phyloP scores from a whole-genome alignment of 1,139 yeast species.

The Hansenula lynferdii region DNA sequence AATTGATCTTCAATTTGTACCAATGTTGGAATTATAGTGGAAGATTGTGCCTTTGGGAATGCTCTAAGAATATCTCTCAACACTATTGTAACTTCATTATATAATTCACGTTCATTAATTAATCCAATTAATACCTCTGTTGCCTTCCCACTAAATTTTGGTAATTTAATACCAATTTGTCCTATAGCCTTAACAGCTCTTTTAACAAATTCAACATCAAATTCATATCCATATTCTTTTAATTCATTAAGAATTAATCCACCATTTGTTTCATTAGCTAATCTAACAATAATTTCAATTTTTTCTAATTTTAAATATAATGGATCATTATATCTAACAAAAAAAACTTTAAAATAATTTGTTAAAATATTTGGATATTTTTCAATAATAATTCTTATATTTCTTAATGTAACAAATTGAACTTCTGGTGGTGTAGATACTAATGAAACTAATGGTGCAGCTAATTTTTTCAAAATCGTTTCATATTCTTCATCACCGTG shows the following conservation, averaged over 20 bases:
- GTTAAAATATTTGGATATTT: conserved; percentile 78
- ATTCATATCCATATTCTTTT: conserved; percentile 91
- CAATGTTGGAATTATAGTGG: conserved; percentile 70
- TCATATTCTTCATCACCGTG: conserved; percentile 34
- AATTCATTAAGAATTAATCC: conserved; percentile 74
- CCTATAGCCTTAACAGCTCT: conserved; percentile 83
- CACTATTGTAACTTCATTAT: conserved; percentile 77
- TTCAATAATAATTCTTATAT: conserved; percentile 85
- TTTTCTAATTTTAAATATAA: conserved; percentile 89
- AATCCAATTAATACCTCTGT: conserved; percentile 72
- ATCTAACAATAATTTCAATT: conserved; percentile 81
- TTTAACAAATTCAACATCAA: conserved; percentile 84
- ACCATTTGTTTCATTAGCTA: conserved; percentile 70
- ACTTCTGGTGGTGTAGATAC: conserved; percentile 90
- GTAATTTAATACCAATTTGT: conserved; percentile 79
- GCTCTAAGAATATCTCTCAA: conserved; percentile 78
- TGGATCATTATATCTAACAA: conserved; percentile 93
- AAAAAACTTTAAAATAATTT: conserved; percentile 84
- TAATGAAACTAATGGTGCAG: conserved; percentile 90
- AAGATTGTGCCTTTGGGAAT: conserved; percentile 54
- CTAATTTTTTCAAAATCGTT: conserved; percentile 59
- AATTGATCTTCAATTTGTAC: conserved; percentile 55
- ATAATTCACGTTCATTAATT: conserved; percentile 71
- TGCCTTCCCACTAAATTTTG: conserved; percentile 57
- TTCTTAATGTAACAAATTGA: conserved; percentile 91